phyloP scores from a whole-genome alignment of 148 eudicot genomes.

The Silene uniflora region DNA sequence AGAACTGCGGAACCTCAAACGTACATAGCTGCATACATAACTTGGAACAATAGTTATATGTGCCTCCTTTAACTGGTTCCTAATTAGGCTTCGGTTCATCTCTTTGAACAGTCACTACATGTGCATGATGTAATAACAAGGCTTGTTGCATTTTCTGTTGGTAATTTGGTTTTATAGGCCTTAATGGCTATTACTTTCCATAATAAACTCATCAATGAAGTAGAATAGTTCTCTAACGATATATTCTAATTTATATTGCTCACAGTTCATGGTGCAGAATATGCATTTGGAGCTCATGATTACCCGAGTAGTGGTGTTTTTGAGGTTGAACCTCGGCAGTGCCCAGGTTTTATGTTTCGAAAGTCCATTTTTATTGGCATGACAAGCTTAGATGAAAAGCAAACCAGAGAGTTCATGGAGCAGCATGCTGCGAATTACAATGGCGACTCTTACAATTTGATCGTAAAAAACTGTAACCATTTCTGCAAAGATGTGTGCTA shows the following conservation, averaged over 20 bases:
- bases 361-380: slow-evolving; percentile 71
- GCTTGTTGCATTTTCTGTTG: too few relatives aligned
- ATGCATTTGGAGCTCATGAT: slow-evolving; percentile 96
- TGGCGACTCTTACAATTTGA: slow-evolving; percentile 81
- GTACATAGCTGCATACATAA: too few relatives aligned
- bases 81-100: too few relatives aligned
- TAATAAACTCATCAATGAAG: not conserved
- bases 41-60: too few relatives aligned
- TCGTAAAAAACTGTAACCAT: slow-evolving; percentile 84
- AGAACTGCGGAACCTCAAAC: too few relatives aligned
- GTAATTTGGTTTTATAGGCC: too few relatives aligned
- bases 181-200: not conserved
- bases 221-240: not conserved
- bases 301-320: slow-evolving; percentile 80
- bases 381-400: slow-evolving; percentile 52
- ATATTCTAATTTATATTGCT: not conserved
- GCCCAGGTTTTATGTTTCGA: slow-evolving; percentile 89
- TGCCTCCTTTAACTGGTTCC: too few relatives aligned
- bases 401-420: slow-evolving; percentile 81
- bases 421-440: slow-evolving; percentile 63
- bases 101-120: too few relatives aligned
- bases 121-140: too few relatives aligned
- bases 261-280: slow-evolving; percentile 87
- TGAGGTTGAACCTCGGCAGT: slow-evolving; percentile 87
- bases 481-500: slow-evolving; percentile 81